phyloP scores from a whole-genome alignment of 371 early-diverging fungal species.

The Coemansia sp. region DNA sequence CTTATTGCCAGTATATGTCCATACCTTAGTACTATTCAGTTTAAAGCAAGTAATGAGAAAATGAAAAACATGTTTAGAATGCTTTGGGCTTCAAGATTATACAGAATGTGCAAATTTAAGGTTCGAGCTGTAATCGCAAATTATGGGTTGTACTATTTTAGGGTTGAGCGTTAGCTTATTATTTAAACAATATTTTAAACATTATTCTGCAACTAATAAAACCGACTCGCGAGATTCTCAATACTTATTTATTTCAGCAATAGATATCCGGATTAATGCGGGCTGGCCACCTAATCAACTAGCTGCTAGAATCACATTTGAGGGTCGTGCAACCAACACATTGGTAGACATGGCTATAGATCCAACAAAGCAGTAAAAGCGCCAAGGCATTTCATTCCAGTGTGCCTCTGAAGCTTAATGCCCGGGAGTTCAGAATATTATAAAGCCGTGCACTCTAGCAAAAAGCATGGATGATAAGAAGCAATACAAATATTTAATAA shows the following conservation, averaged over 20 bases:
- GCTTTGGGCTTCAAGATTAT: no score
- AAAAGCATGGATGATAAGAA: neutral
- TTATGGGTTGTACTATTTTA: no score
- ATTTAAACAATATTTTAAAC: no score
- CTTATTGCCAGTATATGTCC: no score
- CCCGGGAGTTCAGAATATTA: neutral
- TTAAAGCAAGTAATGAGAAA: no score
- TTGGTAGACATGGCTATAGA: neutral
- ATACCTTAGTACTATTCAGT: no score
- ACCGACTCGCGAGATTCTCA: constrained; percentile 53
- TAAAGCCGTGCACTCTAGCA: constrained; percentile 7
- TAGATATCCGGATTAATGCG: constrained; percentile 15
- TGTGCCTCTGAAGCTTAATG: neutral
- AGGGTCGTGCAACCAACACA: neutral
- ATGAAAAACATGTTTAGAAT: no score
- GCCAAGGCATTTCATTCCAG: neutral
- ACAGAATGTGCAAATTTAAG: no score
- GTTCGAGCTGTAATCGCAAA: no score
- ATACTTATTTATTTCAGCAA: constrained; percentile 22
- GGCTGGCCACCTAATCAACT: neutral
- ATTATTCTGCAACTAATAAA: constrained; percentile 30
- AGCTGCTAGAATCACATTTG: neutral
- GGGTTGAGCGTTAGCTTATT: no score
- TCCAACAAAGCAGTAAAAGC: neutral
- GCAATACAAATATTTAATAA: neutral